Conservation (phyloP, 2,329 filamentous ascomycete species). For the Myriangium duriaei region DNA sequence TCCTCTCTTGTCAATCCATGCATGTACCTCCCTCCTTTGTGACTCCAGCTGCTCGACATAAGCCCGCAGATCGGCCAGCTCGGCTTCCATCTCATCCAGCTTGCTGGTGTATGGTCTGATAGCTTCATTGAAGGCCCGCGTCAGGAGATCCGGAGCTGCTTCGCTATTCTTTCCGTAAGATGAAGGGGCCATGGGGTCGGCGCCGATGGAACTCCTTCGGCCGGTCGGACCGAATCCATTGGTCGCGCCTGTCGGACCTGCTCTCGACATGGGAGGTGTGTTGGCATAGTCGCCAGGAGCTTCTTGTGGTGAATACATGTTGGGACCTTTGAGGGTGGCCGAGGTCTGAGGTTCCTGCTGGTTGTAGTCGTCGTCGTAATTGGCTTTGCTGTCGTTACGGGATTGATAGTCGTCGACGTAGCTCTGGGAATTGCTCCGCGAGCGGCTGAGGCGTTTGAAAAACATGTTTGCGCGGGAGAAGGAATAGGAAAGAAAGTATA, state of each 20-base stretch:
- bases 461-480: slow-evolving; percentile 26
- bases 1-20: slow-evolving; percentile 44
- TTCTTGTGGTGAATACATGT: slow-evolving; percentile 14
- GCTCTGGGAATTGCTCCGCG: slow-evolving; percentile 33
- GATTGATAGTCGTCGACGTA: slow-evolving; percentile 37
- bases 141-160: slow-evolving; percentile 38
- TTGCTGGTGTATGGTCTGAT: slow-evolving; percentile 40
- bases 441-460: slow-evolving; percentile 36
- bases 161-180: slow-evolving; percentile 21
- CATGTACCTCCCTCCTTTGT: slow-evolving; percentile 39
- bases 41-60: slow-evolving; percentile 40
- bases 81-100: slow-evolving; percentile 38
- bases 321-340: slow-evolving; percentile 17
- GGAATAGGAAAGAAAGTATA: slow-evolving; percentile 14
- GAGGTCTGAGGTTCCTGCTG: slow-evolving; percentile 15
- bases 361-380: slow-evolving; percentile 33
- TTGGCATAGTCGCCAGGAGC: slow-evolving; percentile 6
- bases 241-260: slow-evolving; percentile 4
- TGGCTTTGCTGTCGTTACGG: slow-evolving; percentile 29
- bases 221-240: slow-evolving; percentile 15
- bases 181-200: neutral
- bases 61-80: slow-evolving; percentile 37
- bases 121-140: slow-evolving; percentile 41
- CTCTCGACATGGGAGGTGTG: slow-evolving; percentile 11
- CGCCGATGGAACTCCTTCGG: slow-evolving; percentile 4